These are phyloP conservation scores for Lipomyces mesembrius DNA, from an alignment of 805 yeast species.

Conservation along the genomic window DNA sequence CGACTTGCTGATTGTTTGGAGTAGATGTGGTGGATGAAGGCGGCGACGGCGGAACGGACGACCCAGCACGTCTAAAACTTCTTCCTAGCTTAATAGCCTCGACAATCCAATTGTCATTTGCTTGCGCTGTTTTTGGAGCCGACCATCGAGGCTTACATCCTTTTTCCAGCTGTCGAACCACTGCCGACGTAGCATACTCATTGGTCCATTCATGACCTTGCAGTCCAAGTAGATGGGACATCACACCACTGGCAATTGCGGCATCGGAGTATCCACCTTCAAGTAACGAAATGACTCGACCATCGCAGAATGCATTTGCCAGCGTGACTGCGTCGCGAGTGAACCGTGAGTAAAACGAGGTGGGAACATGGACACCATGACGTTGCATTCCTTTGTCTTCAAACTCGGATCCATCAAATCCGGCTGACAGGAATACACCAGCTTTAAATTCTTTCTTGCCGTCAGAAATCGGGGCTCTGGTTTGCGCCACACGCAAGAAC, in stretches of 20 bases:
- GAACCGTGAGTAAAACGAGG: constrained; percentile 72
- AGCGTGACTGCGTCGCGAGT: constrained; percentile 73
- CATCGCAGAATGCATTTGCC: constrained; percentile 64
- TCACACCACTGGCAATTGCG: constrained; percentile 77
- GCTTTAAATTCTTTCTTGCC: constrained; percentile 52
- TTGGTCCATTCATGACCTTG: constrained; percentile 44
- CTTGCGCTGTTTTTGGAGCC: constrained; percentile 17
- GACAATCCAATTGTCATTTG: constrained; percentile 30
- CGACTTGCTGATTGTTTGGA: constrained; percentile 3
- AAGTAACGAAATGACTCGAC: constrained; percentile 67
- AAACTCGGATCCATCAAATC: constrained; percentile 84
- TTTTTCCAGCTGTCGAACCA: constrained; percentile 23
- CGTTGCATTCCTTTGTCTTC: constrained; percentile 86
- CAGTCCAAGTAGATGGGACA: constrained; percentile 76
- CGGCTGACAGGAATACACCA: constrained; percentile 77
- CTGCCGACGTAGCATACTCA: constrained; percentile 17
- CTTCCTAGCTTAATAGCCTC: constrained; percentile 45
- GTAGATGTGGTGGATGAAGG: constrained; percentile 5
- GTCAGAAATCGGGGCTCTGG: not conserved
- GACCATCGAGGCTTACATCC: constrained; percentile 30
- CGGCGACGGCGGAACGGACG: not conserved
- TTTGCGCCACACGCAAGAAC: constrained; percentile 50
- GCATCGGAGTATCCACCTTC: constrained; percentile 90
- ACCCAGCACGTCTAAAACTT: constrained; percentile 39
- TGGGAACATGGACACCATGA: constrained; percentile 80